Base-by-base conservation (phyloP, 2,329 filamentous ascomycete species). In the Cordyceps javanica region DNA sequence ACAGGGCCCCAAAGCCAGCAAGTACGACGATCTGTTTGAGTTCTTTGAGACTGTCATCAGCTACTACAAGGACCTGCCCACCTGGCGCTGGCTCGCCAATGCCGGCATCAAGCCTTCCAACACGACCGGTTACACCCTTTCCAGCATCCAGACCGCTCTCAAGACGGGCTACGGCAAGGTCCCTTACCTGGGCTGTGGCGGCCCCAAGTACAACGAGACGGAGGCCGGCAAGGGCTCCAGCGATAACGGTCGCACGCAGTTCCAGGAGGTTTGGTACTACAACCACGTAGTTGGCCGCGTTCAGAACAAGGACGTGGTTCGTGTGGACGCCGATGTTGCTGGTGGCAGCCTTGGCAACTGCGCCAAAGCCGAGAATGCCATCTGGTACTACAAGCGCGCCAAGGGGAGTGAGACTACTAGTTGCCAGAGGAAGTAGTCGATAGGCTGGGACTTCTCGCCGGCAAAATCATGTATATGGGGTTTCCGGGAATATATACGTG, bases 231-330 rank as follows among this genome's bases (percentile, higher is more conserved):
- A 70, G 60, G 78, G 79, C 21, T 78, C 76, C 2, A 64, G 65
- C 2, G 85, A 88, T 63, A 78, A 73, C 57, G 84, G 85, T 2
- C 72, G 72, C 61, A 87, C 83, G 1, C 73, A 78, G 32, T 62
- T 88, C 49, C 78, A 68, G 59, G 85, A 89, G 75, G 75, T 85
- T 13, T 88, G 84, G 83, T 88, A 88, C 66, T 87, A 86, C 65
- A 77, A 81, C 68, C 79, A 87, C 68, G 80, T 82, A 54, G 77
- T 75, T 57, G 85, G 85, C 3, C 69, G 75, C 16, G 78, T 82
- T 7, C 85, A 87, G 70, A 70, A 76, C 56, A 74, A 72, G 2
- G 68, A 78, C 41, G 75, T 72, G 10, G 65, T 80, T 25, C 73
- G 76, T 5, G 66, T 77, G 10, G 65, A 69, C n/a, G 72, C 73